phyloP scores from a whole-genome alignment of 192 early-diverging fungal genomes.

The Coemansia furcata region DNA sequence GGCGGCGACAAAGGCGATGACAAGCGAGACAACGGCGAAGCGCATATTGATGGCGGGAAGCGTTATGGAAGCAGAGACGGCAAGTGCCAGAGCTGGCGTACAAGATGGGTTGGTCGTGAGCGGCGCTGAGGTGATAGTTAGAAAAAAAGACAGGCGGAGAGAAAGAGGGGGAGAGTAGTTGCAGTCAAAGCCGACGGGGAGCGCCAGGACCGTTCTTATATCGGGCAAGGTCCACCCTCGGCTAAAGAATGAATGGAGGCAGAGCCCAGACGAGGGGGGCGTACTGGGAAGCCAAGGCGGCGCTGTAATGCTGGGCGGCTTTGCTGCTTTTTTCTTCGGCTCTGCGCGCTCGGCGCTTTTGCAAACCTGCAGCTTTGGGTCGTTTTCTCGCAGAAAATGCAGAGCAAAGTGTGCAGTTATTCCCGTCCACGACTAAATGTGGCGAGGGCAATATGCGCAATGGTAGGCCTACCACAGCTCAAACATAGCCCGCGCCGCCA shows the following conservation, averaged over 20 bases:
- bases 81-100: background rate
- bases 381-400: background rate
- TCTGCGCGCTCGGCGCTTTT: background rate
- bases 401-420: slow-evolving; percentile 19
- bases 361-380: background rate
- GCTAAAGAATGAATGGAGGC: slow-evolving; percentile 1
- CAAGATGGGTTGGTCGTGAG: slow-evolving; percentile 1
- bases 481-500: background rate
- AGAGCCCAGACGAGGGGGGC: no score
- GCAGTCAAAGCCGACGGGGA: background rate
- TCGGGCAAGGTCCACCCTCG: background rate
- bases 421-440: slow-evolving; percentile 11
- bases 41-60: slow-evolving; percentile 18
- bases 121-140: background rate
- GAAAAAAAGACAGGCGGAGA: slow-evolving; percentile 3
- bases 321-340: background rate
- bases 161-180: slow-evolving; percentile 1
- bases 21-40: slow-evolving; percentile 16
- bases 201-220: background rate
- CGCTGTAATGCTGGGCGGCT: background rate
- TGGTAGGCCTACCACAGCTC: background rate
- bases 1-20: slow-evolving; percentile 16
- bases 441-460: slow-evolving; percentile 8
- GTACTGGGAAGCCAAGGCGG: background rate
- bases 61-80: slow-evolving; percentile 8